phyloP scores from a whole-genome alignment of 2,329 filamentous ascomycete genomes.

The Neoascochyta sp. region DNA sequence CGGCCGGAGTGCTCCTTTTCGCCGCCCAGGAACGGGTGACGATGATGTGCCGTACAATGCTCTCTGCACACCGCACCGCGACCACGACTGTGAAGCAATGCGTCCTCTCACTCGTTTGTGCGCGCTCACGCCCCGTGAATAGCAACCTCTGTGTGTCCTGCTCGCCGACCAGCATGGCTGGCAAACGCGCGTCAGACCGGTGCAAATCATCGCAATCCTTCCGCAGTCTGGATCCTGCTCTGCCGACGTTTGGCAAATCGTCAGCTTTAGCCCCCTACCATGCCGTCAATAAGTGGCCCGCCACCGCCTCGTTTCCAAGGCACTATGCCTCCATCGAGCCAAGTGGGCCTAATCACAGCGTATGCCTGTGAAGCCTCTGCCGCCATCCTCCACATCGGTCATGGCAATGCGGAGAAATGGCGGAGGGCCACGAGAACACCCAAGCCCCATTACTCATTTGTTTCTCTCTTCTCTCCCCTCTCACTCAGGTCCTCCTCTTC shows the following conservation, averaged over 20 bases:
- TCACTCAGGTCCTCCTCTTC: constrained; percentile 1
- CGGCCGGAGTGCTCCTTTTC: no score
- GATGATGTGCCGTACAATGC: no score
- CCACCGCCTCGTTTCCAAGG: constrained; percentile 10
- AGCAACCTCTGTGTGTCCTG: no score
- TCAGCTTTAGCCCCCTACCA: constrained; percentile 7
- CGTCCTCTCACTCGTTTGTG: no score
- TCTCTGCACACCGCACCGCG: not conserved
- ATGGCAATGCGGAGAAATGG: constrained; percentile 31
- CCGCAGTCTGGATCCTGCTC: constrained; percentile 8
- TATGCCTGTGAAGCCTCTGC: constrained; percentile 17
- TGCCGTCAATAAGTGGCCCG: constrained; percentile 8
- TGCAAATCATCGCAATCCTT: constrained; percentile 7
- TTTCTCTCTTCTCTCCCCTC: constrained; percentile 5
- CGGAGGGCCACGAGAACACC: constrained; percentile 18
- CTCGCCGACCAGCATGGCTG: no score
- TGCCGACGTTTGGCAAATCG: constrained; percentile 10
- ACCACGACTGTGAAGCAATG: no score
- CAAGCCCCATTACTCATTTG: constrained; percentile 11
- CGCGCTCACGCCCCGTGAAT: no score
- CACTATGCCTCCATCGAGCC: constrained; percentile 13
- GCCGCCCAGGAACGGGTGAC: no score
- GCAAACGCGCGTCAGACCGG: constrained; percentile 3
- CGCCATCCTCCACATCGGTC: constrained; percentile 20
- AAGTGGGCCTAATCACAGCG: constrained; percentile 13